Percentiles rank a stretch among this genome's conserved stretches.
Evolutionary conservation across 139 green algal genomes (phyloP).

Genomic region (Chlorella ohadii): DNA sequence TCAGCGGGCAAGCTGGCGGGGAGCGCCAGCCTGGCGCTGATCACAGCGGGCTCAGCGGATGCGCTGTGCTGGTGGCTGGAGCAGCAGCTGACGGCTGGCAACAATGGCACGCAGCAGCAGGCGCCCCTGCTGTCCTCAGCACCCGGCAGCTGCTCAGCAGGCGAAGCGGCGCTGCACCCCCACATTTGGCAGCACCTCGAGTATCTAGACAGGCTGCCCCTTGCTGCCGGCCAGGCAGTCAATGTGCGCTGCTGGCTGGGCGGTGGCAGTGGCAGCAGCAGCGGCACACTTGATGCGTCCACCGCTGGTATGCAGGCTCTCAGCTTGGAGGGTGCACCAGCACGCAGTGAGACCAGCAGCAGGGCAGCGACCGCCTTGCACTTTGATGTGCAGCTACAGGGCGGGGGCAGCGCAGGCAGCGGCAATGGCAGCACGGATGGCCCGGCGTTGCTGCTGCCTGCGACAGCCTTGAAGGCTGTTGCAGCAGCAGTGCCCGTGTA

Average conservation of each 20-base stretch:
- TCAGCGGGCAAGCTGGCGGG: not conserved
- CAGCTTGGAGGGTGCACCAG: not conserved
- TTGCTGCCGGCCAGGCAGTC: not conserved
- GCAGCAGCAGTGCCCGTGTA: not conserved
- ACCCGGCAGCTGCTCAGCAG: not conserved
- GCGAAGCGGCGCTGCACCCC: not conserved
- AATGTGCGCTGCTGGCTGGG: not conserved
- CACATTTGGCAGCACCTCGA: conserved; percentile 22
- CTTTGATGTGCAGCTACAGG: not conserved
- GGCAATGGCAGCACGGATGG: not conserved
- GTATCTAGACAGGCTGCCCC: not conserved
- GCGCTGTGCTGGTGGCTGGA: conserved; percentile 21
- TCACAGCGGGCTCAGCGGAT: not conserved
- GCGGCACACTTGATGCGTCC: not conserved
- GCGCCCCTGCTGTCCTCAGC: not conserved
- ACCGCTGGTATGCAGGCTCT: not conserved
- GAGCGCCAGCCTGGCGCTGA: not conserved
- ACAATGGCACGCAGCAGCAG: not conserved
- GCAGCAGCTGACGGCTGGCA: not conserved
- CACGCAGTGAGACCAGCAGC: not conserved
- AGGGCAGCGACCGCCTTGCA: not conserved
- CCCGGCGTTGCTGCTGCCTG: not conserved
- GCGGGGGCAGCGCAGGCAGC: not conserved
- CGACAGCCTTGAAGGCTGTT: not conserved
- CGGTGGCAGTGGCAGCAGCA: not conserved